These are phyloP conservation scores for Microbotryomycetes sp. DNA, from an alignment of 1,284 basidiomycete species.

Conservation along the genomic window DNA sequence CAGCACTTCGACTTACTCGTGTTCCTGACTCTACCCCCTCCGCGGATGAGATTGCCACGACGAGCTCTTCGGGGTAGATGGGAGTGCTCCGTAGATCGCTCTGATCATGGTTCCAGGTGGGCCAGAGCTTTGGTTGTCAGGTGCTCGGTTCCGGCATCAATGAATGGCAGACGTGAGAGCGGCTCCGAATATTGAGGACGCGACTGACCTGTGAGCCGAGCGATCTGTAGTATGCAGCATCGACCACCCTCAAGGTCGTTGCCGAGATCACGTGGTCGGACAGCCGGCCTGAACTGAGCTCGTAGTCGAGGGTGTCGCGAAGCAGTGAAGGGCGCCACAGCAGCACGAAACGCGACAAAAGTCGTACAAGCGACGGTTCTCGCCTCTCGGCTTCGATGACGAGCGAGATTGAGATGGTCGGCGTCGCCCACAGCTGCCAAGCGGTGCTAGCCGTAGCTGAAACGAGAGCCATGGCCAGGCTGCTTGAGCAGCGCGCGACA, in stretches of 20 bases:
- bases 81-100: background rate
- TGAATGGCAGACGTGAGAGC: no score
- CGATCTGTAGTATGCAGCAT: background rate
- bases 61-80: background rate
- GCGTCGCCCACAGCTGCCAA: slow-evolving; percentile 17
- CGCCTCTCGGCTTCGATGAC: slow-evolving; percentile 25
- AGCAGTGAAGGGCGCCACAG: slow-evolving; percentile 17
- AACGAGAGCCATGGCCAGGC: no score
- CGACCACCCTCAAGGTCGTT: slow-evolving; percentile 16
- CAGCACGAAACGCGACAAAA: slow-evolving; percentile 5
- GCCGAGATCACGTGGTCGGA: slow-evolving; percentile 3
- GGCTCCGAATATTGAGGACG: no score
- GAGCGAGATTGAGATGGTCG: slow-evolving; percentile 25
- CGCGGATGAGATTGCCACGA: background rate
- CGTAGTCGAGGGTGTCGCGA: slow-evolving; percentile 13
- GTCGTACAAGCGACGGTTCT: slow-evolving; percentile 6
- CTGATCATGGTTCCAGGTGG: background rate
- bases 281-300: slow-evolving; percentile 7
- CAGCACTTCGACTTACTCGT: no score
- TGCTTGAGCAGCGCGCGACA: no score
- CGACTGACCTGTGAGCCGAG: background rate
- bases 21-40: slow-evolving; percentile 6
- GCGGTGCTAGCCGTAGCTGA: background rate
- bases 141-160: no score
- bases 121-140: no score